Evolutionary conservation across 192 early-diverging fungal genomes (phyloP).

Genomic region (Phlyctochytrium planicorne): DNA sequence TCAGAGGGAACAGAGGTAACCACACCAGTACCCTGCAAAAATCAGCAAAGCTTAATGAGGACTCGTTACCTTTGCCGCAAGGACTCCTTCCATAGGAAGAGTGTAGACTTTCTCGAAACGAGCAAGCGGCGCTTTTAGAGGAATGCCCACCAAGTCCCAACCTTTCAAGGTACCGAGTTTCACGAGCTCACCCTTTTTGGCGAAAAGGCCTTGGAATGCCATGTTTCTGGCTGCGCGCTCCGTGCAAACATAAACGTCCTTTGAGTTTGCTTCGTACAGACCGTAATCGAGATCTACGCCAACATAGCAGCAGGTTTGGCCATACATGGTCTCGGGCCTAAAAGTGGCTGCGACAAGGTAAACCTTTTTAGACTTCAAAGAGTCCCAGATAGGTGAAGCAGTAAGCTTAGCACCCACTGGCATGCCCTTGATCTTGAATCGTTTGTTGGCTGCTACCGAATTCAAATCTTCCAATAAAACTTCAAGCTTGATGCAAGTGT

Average conservation of each 20-base stretch:
- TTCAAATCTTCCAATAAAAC: constrained; percentile 61
- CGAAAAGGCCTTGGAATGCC: constrained; percentile 88
- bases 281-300: constrained; percentile 91
- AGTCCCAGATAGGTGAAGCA: constrained; percentile 53
- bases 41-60: constrained; percentile 7
- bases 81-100: constrained; percentile 95
- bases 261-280: constrained; percentile 73
- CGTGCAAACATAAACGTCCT: constrained; percentile 85
- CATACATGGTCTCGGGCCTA: constrained; percentile 99
- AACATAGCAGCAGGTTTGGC: constrained; percentile 98
- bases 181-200: constrained; percentile 59
- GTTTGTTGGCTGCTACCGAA: constrained; percentile 19
- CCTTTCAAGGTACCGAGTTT: constrained; percentile 80
- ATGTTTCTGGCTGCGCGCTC: constrained; percentile 96
- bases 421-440: constrained; percentile 48
- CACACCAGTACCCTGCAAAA: constrained; percentile 84
- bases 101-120: constrained; percentile 78
- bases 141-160: constrained; percentile 79
- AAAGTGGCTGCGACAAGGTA: constrained; percentile 95
- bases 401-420: constrained; percentile 50
- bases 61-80: constrained; percentile 69
- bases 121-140: constrained; percentile 85
- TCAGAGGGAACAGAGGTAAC: constrained; percentile 99
- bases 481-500: constrained; percentile 92
- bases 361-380: constrained; percentile 71